These are phyloP conservation scores for Penicillium robsamsonii DNA, from an alignment of 495 filamentous ascomycete genomes.

Conservation along the genomic window DNA sequence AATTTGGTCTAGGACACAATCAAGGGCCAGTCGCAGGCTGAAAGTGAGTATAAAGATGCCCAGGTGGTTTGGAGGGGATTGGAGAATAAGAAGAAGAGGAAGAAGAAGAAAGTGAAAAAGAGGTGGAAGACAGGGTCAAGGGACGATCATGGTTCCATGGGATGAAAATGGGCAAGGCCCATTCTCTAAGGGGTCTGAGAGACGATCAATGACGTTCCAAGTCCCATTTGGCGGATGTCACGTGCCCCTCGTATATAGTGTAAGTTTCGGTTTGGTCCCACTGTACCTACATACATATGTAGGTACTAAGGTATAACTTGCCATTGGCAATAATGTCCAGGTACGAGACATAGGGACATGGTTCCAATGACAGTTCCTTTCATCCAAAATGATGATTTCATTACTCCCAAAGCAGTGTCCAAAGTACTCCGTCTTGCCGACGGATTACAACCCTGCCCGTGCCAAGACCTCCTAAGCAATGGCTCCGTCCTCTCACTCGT, in stretches of 20 bases:
- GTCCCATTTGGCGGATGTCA: not conserved
- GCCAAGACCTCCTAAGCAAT: constrained; percentile 18
- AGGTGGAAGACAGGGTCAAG: constrained; percentile 11
- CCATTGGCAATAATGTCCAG: not conserved
- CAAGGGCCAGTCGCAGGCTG: constrained; percentile 4
- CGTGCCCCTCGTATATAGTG: not conserved
- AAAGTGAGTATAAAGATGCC: not conserved
- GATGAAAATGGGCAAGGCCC: constrained; percentile 7
- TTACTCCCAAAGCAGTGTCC: not conserved
- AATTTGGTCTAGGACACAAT: constrained; percentile 3
- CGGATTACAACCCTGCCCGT: not conserved
- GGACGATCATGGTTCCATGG: constrained; percentile 26
- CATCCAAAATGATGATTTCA: not conserved
- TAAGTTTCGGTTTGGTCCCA: not conserved
- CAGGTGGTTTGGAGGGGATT: not conserved
- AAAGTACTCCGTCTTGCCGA: not conserved
- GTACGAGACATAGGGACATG: not conserved
- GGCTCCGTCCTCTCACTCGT: constrained; percentile 16
- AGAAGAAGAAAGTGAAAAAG: not conserved
- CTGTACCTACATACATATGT: too few relatives aligned
- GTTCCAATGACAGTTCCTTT: not conserved
- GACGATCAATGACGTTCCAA: constrained; percentile 10
- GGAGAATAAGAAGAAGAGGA: constrained; percentile 3
- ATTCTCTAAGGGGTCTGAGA: constrained; percentile 11
- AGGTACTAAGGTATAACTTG: not conserved